Base-by-base conservation (phyloP, 768 basidiomycete species). In the Sarcodon sp. region DNA sequence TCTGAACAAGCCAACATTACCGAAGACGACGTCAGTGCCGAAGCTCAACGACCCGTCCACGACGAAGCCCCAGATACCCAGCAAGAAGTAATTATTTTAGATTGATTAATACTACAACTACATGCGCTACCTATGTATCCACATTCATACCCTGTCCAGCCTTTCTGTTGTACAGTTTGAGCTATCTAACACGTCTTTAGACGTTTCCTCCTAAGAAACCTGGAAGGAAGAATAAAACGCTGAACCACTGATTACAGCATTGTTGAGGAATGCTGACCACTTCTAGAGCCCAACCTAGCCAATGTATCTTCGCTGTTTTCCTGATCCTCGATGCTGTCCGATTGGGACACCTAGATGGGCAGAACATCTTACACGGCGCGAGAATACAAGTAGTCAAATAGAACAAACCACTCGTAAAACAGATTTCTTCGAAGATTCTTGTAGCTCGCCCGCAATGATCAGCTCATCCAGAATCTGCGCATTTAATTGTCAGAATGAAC, bases 381-480 rank as follows among this genome's bases (percentile, higher is more conserved):
- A 27, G 21, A 35, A 37, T 15, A 47, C 11, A 13, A 13, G 33
- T 5, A 27, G 31, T 8, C 4, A 13, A 16, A 46, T 11, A 33
- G 16, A 16, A 63, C 65, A 16, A 52, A 79, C 77, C 61, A 79
- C 77, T 44, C 77, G 73, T 13, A 87, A 62, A 2, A 83, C 79
- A 3, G 70, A 72, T 48, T 76, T 75, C 69, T 84, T 91, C 15
- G 87, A 91, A 0, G 91, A 83, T 61, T 98, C 94, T 64, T 91
- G 87, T 55, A 98, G 67, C 64, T 98, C 94, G 38, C 94, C 94
- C 10, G 88, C 83, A 32, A 96, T 84, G 54, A 98, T 79, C 38
- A 97, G 72, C 63, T 97, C 93, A 59, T 98, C 94, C 35, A 98
- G 68, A 50, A 97, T 79, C 84, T 87, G 46, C 9, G 35, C 35